Evolutionary conservation across 1,284 basidiomycete species (phyloP), one percentile per base, ranked within the genome.

Genomic region (Tilletia horrida): DNA sequence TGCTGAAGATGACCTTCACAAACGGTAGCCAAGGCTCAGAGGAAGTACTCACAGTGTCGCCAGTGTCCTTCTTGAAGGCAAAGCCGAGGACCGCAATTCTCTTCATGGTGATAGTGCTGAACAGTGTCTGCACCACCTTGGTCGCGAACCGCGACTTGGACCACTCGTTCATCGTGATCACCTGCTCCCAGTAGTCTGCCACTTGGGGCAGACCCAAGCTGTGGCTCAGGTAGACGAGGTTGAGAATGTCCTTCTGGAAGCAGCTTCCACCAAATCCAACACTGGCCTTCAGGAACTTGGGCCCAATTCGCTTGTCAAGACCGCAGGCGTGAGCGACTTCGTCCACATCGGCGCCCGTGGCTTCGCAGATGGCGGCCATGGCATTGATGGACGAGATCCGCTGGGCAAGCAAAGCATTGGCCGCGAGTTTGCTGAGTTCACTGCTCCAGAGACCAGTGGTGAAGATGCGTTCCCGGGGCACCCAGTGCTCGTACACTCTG

Each of bases 371-470:
- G 65, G 96, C 96, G 27, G 93, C 95, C 50, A 99, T 89, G 14
- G 95, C 93, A 83, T 98, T 99, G 85, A 98, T 87, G 66, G 93
- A 96, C 9, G 95, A 97, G 83, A 99, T 98, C 73, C 96, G 91
- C 83, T 85, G 83, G 9, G 95, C 96, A 68, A 99, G 89, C 89
- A 98, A 92, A 62, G 95, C 95, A 83, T 99, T 98, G 71, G 96
- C 96, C 7, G 96, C 82, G 73, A 99, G 89, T 86, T 98, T 99
- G 77, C 92, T 91, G 50, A 99, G 88, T 84, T 99, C 95, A 2
- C 94, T 97, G 6, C 92, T 96, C 96, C 96, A 99, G 50, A 99
- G 87, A 73, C 95, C 95, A 75, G 97, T 95, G 31, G 91, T 93
- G 66, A 97, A 86, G 83, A 97, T 92, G 66, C 88, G 88, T 21